Evolutionary conservation across 345 rosid genomes (phyloP), one percentile per base, ranked within the genome.

Genomic region (Iberis pinnata): DNA sequence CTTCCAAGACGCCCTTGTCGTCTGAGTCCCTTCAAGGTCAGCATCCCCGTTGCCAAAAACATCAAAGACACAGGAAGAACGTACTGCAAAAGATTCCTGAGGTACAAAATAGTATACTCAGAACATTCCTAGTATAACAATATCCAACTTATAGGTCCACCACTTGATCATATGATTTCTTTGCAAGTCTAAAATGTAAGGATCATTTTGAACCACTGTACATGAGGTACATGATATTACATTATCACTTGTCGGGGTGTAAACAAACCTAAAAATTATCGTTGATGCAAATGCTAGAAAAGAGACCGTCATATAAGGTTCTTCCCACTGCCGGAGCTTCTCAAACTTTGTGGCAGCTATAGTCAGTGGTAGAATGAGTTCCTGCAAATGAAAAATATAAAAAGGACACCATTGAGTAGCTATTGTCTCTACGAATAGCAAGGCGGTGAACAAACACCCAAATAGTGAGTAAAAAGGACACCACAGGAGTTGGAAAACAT

Each of bases 1-100:
- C 92, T 84, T 48, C 98, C 98, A 37, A 90, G 78, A 59, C 98
- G 96, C 26, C 96, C 96, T 77, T 90, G 98, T 68, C 78, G 75
- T 75, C 80, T 81, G 18, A 90, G 81, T 54, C 96, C 88, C 73
- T 84, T 90, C 12, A 90, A 64, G 10, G 88, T 84, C 45, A 90
- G 79, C 96, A 90, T 90, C 35, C 70, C 73, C 61, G 79, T 69
- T 27, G 92, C 89, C 69, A 82, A 70, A 54, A 79, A 70, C 59
- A 80, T 74, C 72, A 90, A 58, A 18, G 72, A 49, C 43, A 67
- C 67, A 4, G 96, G 96, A 61, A 90, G 71, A 57, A 82, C 65
- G 56, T 82, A 87, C 18, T 78, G 60, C 71, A 83, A 69, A 72
- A 87, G 78, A 64, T 84, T 80, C 80, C 98, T 87, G 82, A 43